Evolutionary conservation across 2,329 filamentous ascomycete species (phyloP), one percentile per base, ranked within the genome.

Genomic region (Stagonosporopsis rhizophila): DNA sequence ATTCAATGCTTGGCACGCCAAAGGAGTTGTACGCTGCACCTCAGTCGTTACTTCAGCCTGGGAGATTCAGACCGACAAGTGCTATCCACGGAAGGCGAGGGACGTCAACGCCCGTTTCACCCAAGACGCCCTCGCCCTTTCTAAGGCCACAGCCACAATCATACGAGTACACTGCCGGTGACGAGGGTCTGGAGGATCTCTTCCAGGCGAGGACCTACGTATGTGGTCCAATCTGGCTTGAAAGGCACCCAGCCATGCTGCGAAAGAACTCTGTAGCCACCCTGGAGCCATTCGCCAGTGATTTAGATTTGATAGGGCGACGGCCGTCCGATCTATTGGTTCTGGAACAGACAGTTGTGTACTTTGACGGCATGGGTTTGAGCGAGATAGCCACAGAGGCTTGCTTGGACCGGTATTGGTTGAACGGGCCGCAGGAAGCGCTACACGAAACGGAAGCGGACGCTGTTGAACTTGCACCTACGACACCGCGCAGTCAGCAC

Each of bases 221-320:
- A 22, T 76, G 78, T 32, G 79, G 78, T 9, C 74, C 75, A 1
- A 79, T 81, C 45, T 70, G 70, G 50, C 64, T 80, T n/a, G 74
- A 73, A 27, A 71, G 52, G 32, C 47, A 62, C 20, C 49, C 55
- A 62, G 27, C 60, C 35, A 62, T 73, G 56, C 69, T 71, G 15
- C 69, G 75, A n/a, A 77, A 72, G 67, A 74, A 74, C 34, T 78
- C 76, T 11, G 69, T 79, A 12, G 77, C 76, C 20, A 77, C 69
- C 17, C 58, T 78, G 47, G 75, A 79, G 23, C 68, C 72, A 1
- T 78, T 78, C 34, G 59, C 62, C 25, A 46, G 54, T 35, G 61
- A 59, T n/a, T 46, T 55, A 37, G 60, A 63, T 17, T 47, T 60
- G 22, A 47, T 56, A 41, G 56, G 51, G 23, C 63, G 57, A 56